These are phyloP conservation scores for Fusarium acutatum DNA, from an alignment of 2,329 filamentous ascomycete genomes.

Conservation along the genomic window DNA sequence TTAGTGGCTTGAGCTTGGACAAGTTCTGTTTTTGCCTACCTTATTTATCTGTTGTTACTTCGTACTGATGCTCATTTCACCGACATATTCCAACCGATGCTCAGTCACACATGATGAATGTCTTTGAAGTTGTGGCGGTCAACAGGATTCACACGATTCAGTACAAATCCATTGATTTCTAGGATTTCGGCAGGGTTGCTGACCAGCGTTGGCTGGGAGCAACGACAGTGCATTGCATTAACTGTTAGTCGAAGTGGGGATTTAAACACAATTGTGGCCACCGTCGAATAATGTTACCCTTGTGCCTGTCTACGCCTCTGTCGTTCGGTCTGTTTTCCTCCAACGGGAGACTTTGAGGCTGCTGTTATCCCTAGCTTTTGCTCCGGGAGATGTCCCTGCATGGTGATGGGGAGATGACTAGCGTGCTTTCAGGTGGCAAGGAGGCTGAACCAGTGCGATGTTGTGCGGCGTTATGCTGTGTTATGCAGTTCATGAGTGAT, in stretches of 20 bases:
- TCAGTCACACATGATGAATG: not conserved
- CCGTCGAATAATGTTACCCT: not conserved
- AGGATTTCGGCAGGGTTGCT: not conserved
- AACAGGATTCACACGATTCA: not conserved
- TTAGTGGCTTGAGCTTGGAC: constrained; percentile 23
- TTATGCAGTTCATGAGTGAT: not conserved
- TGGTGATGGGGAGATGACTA: constrained; percentile 6
- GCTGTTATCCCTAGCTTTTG: not conserved
- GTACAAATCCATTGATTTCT: not conserved
- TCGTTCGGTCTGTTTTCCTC: constrained; percentile 1
- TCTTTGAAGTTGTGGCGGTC: not conserved
- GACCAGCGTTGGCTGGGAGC: not conserved
- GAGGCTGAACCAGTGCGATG: constrained; percentile 15
- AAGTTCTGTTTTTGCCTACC: constrained; percentile 4
- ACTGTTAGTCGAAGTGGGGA: constrained; percentile 1
- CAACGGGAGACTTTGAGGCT: constrained; percentile 1
- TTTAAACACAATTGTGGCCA: not conserved
- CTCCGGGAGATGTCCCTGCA: constrained; percentile 19
- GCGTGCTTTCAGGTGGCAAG: constrained; percentile 2
- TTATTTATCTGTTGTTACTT: not conserved
- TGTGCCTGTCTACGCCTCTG: not conserved
- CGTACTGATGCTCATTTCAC: not conserved
- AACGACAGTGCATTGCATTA: constrained; percentile 30
- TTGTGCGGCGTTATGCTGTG: not conserved
- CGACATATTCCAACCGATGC: not conserved